A percentile compares a stretch with the other conserved stretches of the same genome.
Conservation (phyloP, 1,284 basidiomycete genomes). For the Puccinia coronata region DNA sequence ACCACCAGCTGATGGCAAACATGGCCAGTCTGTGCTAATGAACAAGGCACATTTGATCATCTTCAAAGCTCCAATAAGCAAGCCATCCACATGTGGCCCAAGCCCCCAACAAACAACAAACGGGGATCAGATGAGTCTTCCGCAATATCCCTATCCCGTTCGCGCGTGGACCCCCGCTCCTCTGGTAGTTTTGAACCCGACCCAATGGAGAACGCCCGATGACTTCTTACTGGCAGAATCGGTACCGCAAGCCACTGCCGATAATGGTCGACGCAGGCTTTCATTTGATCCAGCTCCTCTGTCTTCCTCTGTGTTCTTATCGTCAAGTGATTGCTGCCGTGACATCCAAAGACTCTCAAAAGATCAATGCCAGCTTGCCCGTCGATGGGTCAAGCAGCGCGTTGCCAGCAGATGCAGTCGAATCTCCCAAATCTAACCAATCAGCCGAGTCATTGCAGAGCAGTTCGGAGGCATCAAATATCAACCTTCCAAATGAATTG, state of each 20-base stretch:
- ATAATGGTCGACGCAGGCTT: slow-evolving; percentile 31
- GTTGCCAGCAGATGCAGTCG: too few species aligned
- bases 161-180: too few species aligned
- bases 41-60: slow-evolving; percentile 1
- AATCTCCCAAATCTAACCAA: too few species aligned
- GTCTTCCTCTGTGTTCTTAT: too few species aligned
- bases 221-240: slow-evolving; percentile 29
- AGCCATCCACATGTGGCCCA: slow-evolving; percentile 10
- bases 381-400: too few species aligned
- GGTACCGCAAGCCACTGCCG: slow-evolving; percentile 37
- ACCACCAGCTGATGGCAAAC: slow-evolving; percentile 47
- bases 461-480: background rate
- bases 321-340: slow-evolving; percentile 14
- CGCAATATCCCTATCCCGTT: slow-evolving; percentile 14
- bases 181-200: too few species aligned
- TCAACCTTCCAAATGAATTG: background rate
- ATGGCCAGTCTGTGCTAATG: slow-evolving; percentile 46
- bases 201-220: slow-evolving; percentile 20
- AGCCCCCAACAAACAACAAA: slow-evolving; percentile 11
- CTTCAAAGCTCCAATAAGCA: background rate
- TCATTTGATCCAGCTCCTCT: slow-evolving; percentile 23
- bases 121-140: slow-evolving; percentile 39
- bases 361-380: too few species aligned
- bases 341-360: too few species aligned
- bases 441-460: too few species aligned